Percentiles rank a stretch among this genome's conserved stretches.
Conservation (phyloP, 2,329 filamentous ascomycete genomes). For the Malbranchea zuffiana region DNA sequence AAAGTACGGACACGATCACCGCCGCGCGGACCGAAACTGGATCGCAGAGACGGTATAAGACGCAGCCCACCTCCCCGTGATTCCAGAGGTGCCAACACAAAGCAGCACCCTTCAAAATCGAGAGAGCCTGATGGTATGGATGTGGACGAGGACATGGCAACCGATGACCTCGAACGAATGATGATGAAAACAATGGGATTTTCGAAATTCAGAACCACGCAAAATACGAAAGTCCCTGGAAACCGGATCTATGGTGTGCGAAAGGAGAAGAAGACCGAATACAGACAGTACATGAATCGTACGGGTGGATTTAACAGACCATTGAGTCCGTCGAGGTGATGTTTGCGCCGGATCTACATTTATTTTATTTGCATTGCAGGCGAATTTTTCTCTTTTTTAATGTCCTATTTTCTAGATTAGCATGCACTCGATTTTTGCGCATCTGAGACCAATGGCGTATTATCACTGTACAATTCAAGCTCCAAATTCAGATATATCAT, state of each 20-base stretch:
- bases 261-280: constrained; percentile 91
- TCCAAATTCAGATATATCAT: background rate
- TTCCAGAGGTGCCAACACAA: constrained; percentile 20
- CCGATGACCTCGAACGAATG: constrained; percentile 52
- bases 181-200: constrained; percentile 91
- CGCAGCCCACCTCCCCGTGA: constrained; percentile 20
- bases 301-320: constrained; percentile 41
- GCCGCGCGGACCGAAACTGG: constrained; percentile 25
- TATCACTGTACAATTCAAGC: background rate
- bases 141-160: constrained; percentile 33
- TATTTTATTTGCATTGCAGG: background rate
- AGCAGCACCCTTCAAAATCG: constrained; percentile 21
- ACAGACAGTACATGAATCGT: constrained; percentile 82
- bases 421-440: background rate
- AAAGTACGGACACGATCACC: constrained; percentile 28
- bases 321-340: constrained; percentile 36
- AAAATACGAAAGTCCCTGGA: constrained; percentile 76
- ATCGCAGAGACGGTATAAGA: constrained; percentile 25
- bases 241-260: constrained; percentile 73
- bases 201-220: constrained; percentile 70
- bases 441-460: background rate
- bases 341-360: background rate
- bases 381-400: background rate
- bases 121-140: constrained; percentile 20
- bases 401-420: background rate